These are phyloP conservation scores for Paspalum vaginatum DNA, from an alignment of 176 grass and related monocot species.

Conservation along the genomic window DNA sequence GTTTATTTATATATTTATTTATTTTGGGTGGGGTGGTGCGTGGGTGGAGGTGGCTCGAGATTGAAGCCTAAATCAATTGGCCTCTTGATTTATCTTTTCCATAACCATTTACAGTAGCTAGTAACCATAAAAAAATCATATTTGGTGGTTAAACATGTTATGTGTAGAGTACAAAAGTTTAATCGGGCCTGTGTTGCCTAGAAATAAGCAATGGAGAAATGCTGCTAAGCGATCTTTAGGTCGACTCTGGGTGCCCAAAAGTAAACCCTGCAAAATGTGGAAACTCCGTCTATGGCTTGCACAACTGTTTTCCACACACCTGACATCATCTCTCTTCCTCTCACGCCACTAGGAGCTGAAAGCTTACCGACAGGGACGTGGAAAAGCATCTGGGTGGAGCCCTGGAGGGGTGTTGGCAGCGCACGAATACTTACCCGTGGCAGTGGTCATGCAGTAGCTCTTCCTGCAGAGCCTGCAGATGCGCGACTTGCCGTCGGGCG, in stretches of 20 bases:
- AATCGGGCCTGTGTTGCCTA: background rate
- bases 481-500: constrained; percentile 73
- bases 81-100: too few species aligned
- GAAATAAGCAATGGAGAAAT: background rate
- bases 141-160: background rate
- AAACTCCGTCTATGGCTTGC: background rate
- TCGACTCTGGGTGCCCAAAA: background rate
- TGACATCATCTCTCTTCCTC: background rate
- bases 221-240: background rate
- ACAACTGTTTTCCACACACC: background rate
- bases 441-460: constrained; percentile 88
- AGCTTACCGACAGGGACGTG: background rate
- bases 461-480: constrained; percentile 89
- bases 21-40: too few species aligned
- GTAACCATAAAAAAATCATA: background rate
- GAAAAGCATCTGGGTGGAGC: background rate
- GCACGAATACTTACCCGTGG: constrained; percentile 60
- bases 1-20: too few species aligned
- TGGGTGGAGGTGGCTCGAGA: too few species aligned
- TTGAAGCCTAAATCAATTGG: too few species aligned
- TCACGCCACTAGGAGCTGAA: background rate
- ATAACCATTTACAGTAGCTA: background rate
- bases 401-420: background rate
- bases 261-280: background rate
- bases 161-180: background rate